Evolutionary conservation across 2,329 filamentous ascomycete species (phyloP), one percentile per base, ranked within the genome.

Genomic region (Colletotrichum viniferum): DNA sequence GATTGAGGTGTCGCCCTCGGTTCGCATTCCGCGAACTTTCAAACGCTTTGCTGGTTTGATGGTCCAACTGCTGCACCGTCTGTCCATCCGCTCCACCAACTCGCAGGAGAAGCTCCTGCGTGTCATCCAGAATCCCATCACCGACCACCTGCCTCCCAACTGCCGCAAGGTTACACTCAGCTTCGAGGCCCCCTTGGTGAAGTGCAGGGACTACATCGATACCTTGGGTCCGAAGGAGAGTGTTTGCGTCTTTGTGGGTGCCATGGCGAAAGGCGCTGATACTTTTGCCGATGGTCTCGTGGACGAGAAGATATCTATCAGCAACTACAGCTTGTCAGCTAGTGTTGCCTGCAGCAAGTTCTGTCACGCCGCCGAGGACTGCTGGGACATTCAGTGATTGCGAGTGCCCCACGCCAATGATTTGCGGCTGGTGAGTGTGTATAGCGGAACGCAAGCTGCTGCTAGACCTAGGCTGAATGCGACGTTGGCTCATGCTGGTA

Each of bases 291-390:
- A 99, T 83, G 91, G 92, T 55, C 95, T 94, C 86, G 97, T 98
- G 81, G 96, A 98, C 83, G 97, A 99, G 87, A 95, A 97, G 82
- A 98, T 99, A 83, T 95, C 94, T 80, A 98, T 99, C 87, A 98
- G 96, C 90, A 98, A 98, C 86, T 99, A 95, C 90, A 98, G 96
- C 82, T 90, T 99, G 77, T 98, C 95, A 82, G 97, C 97, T 77
- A 98, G 96, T 88, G 97, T 99, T 77, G 96, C 97, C 58, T 99
- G 97, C 90, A 98, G 96, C 92, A 99, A 98, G 86, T 98, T 99
- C 89, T 98, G 97, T 86, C 97, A 99, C 86, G 97, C 96, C 55
- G 96, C 96, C 58, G 97, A 99, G 86, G 97, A 99, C 84, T 94
- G 94, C 43, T 99, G 97, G 97, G 93, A 95, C 82, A 94, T 99